phyloP scores from a whole-genome alignment of 2,329 filamentous ascomycete genomes.

The Cladophialophora exuberans region DNA sequence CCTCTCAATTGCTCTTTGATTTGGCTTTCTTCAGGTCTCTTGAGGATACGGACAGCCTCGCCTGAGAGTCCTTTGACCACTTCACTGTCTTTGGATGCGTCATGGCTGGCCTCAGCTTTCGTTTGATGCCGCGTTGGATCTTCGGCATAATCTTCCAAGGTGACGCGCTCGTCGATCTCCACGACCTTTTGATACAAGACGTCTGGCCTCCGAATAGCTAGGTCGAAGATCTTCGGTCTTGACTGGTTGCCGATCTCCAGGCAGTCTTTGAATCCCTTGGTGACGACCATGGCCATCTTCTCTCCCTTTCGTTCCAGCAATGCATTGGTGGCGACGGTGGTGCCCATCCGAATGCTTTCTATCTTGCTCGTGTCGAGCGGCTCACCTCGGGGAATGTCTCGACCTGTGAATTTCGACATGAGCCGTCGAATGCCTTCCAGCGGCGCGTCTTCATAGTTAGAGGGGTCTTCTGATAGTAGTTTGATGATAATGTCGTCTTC shows the following conservation, averaged over 20 bases:
- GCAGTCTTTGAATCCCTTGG: slow-evolving; percentile 84
- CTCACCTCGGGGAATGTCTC: slow-evolving; percentile 78
- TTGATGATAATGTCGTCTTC: slow-evolving; percentile 81
- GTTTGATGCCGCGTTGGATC: slow-evolving; percentile 71
- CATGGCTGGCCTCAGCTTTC: slow-evolving; percentile 55
- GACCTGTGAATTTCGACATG: slow-evolving; percentile 73
- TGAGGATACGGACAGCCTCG: slow-evolving; percentile 72
- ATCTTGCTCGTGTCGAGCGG: slow-evolving; percentile 80
- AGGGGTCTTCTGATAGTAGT: slow-evolving; percentile 84
- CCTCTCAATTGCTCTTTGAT: slow-evolving; percentile 64
- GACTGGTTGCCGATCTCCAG: slow-evolving; percentile 89
- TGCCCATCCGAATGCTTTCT: slow-evolving; percentile 93
- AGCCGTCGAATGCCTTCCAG: slow-evolving; percentile 88
- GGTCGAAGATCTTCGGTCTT: slow-evolving; percentile 85
- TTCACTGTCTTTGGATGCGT: slow-evolving; percentile 42
- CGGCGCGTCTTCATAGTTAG: slow-evolving; percentile 88
- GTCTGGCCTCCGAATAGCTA: slow-evolving; percentile 84
- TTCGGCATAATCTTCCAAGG: slow-evolving; percentile 88
- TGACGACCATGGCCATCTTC: slow-evolving; percentile 83
- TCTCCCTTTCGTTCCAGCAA: slow-evolving; percentile 89
- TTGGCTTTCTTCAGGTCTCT: slow-evolving; percentile 59
- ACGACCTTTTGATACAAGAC: slow-evolving; percentile 82
- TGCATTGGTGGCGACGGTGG: slow-evolving; percentile 91
- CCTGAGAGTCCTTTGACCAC: slow-evolving; percentile 73
- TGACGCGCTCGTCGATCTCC: slow-evolving; percentile 90